Percentiles rank a stretch among this genome's conserved stretches.
These are phyloP conservation scores for Piper longum DNA, from an alignment of 164 flowering plant species.

Conservation along the genomic window DNA sequence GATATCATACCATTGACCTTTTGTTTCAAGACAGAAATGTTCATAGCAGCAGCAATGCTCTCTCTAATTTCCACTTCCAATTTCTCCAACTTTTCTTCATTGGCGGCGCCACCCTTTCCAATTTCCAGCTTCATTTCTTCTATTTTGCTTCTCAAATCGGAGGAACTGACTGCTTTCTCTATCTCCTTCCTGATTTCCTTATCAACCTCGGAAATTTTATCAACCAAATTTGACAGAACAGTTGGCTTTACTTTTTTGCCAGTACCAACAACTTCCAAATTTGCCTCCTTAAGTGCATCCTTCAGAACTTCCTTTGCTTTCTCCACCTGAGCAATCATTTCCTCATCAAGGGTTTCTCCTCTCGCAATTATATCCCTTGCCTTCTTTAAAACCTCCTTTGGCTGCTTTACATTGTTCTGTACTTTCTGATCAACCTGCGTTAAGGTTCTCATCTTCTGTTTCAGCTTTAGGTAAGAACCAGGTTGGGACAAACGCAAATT, in stretches of 20 bases:
- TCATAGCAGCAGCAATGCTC: conserved; percentile 15
- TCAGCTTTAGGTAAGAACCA: conserved; percentile 4
- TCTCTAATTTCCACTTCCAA: conserved; percentile 24
- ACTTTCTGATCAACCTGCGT: conserved; percentile 15
- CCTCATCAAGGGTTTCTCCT: conserved; percentile 16
- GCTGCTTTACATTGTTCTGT: conserved; percentile 14
- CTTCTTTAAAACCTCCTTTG: conserved; percentile 13
- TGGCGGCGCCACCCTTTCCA: conserved; percentile 8
- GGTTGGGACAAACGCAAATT: conserved; percentile 7
- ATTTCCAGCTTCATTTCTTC: conserved; percentile 22
- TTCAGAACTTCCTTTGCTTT: conserved; percentile 12
- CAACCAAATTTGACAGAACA: conserved; percentile 11
- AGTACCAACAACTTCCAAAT: conserved; percentile 19
- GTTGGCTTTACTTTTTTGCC: conserved; percentile 9
- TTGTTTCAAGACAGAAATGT: conserved; percentile 15
- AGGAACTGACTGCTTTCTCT: conserved; percentile 9
- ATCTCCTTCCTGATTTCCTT: conserved; percentile 18
- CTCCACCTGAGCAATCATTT: conserved; percentile 12
- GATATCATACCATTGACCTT: conserved; percentile 16
- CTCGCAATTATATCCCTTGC: conserved; percentile 16
- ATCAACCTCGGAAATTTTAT: conserved; percentile 12
- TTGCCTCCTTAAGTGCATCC: conserved; percentile 17
- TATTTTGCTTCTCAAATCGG: conserved; percentile 18
- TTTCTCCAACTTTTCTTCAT: conserved; percentile 11
- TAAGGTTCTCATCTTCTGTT: conserved; percentile 14